Conservation (phyloP, 2,329 filamentous ascomycete species). For the Aspergillus brasiliensis region DNA sequence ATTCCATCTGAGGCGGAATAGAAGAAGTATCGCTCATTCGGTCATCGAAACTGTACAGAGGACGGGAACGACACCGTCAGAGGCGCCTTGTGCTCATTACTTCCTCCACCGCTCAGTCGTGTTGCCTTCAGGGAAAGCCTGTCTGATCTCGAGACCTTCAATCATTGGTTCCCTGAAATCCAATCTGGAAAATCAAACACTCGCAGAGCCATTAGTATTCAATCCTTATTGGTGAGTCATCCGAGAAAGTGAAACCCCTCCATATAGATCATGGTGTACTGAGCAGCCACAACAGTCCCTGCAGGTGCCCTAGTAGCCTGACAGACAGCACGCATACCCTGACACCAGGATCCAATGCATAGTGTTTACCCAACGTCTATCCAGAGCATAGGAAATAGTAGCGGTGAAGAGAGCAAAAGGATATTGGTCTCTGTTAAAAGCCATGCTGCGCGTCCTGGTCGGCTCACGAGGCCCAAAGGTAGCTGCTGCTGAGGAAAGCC, state of each 20-base stretch:
- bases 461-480: constrained; percentile 13
- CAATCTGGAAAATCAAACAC: neutral
- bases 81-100: neutral
- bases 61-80: neutral
- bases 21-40: neutral
- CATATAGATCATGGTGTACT: constrained; percentile 23
- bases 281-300: constrained; percentile 22
- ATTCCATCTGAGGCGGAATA: neutral
- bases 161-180: neutral
- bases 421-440: constrained; percentile 20
- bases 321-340: constrained; percentile 23
- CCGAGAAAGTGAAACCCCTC: constrained; percentile 25
- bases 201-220: neutral
- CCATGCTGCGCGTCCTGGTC: constrained; percentile 20
- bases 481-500: constrained; percentile 10
- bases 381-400: constrained; percentile 14
- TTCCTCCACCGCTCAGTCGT: neutral
- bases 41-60: neutral
- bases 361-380: constrained; percentile 9
- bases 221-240: constrained; percentile 12
- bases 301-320: constrained; percentile 30
- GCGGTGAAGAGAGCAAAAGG: constrained; percentile 30
- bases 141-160: neutral
- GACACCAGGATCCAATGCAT: constrained; percentile 13
- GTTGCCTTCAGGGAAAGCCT: neutral